Conservation (phyloP, 2,329 filamentous ascomycete genomes). For the Leptodontidium sp. region DNA sequence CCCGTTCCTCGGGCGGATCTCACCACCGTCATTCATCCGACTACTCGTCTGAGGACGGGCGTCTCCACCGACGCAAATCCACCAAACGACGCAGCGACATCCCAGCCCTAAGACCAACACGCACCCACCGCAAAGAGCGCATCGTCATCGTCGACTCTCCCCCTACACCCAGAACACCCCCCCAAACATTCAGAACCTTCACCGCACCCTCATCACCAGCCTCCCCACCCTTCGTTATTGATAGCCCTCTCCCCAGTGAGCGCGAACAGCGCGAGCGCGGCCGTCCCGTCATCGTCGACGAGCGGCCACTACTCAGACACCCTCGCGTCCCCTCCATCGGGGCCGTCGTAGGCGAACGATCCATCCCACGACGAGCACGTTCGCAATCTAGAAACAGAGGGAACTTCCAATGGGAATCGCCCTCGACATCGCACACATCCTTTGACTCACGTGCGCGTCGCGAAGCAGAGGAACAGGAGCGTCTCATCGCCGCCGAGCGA, state of each 20-base stretch:
- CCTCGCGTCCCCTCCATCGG: constrained; percentile 31
- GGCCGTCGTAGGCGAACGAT: constrained; percentile 34
- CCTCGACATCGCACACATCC: constrained; percentile 39
- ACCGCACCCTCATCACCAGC: constrained; percentile 47
- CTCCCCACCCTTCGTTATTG: constrained; percentile 35
- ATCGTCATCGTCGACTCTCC: constrained; percentile 56
- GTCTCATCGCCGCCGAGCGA: constrained; percentile 24
- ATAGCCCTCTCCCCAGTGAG: constrained; percentile 22
- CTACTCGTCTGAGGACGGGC: constrained; percentile 41
- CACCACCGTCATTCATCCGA: constrained; percentile 46
- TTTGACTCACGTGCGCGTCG: constrained; percentile 32
- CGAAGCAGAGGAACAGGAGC: constrained; percentile 29
- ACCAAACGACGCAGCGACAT: constrained; percentile 45
- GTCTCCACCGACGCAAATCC: constrained; percentile 51
- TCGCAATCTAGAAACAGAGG: constrained; percentile 27
- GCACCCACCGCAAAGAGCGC: constrained; percentile 51
- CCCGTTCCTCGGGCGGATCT: constrained; percentile 36
- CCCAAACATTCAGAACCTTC: constrained; percentile 53
- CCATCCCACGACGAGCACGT: constrained; percentile 8
- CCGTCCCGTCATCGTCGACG: constrained; percentile 44
- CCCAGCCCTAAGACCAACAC: constrained; percentile 36
- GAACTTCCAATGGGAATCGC: constrained; percentile 35
- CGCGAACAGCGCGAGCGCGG: constrained; percentile 29
- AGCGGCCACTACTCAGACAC: constrained; percentile 36
- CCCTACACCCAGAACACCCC: constrained; percentile 56